Base-by-base conservation (phyloP, 345 rosid genomes). In the Brassica juncea region DNA sequence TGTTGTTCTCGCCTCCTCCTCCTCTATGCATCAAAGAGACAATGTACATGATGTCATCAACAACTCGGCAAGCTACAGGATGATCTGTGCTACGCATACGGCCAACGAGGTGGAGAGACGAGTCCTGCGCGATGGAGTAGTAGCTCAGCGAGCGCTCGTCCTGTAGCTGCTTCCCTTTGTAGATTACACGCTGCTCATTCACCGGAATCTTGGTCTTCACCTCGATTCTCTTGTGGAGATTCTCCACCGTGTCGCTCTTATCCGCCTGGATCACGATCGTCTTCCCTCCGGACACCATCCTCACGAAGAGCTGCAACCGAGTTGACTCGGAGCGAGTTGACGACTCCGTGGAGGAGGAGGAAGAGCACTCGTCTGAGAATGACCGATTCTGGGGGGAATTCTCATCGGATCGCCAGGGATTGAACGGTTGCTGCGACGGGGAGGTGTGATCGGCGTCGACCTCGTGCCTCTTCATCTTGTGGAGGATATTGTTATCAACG, bases 141-240 rank as follows among this genome's bases (percentile, higher is more conserved):
- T 88, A 86, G 3, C 88, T 84, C 3, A 95, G 80, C 0, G 91
- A 73, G 21, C 88, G 88, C 39, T 93, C 98, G 78, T 76, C 79
- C 89, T 88, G 93, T 1, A 95, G 86, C 87, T 95, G 99, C 76
- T 83, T 91, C 32, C 98, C 96, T 66, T 81, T 49, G 15, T 93
- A 91, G 79, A 95, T 87, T 6, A 93, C 39, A 57, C 98, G 69
- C 77, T 91, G 98, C 65, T 89, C 91, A 0, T 16, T 71, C 34
- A 82, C 78, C 11, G 98, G 97, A 70, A 95, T 91, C 72, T 86
- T 88, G 0, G 93, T 87, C 72, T 84, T 84, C 34, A 5, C 25
- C 31, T 82, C 81, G 21, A 93, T 86, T 19, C 85, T 86, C 62
- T 86, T 83, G 68, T 87, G 91, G 10, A 93, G 78, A 5, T 86